phyloP scores from a whole-genome alignment of 2,329 filamentous ascomycete genomes.

The Truncatella angustata region DNA sequence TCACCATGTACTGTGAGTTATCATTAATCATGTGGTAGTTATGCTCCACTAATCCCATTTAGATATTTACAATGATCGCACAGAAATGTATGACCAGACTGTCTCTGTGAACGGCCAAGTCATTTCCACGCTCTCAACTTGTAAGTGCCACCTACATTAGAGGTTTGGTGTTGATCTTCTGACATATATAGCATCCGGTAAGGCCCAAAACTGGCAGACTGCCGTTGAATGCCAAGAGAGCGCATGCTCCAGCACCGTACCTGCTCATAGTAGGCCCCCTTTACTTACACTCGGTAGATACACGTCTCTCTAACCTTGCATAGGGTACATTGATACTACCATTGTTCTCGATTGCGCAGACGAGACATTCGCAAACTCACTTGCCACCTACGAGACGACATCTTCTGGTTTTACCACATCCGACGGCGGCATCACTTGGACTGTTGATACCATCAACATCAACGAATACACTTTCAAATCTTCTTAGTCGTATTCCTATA shows the following conservation, averaged over 20 bases:
- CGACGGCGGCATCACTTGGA: neutral
- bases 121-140: neutral
- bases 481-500: too few relatives aligned
- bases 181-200: too few relatives aligned
- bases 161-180: too few relatives aligned
- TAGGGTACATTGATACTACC: neutral
- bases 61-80: neutral
- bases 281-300: too few relatives aligned
- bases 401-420: neutral
- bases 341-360: neutral
- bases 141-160: too few relatives aligned
- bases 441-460: neutral
- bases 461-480: too few relatives aligned
- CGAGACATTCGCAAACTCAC: neutral
- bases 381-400: neutral
- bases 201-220: neutral
- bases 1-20: neutral
- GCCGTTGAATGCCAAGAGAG: neutral
- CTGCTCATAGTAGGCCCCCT: neutral
- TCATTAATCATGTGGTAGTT: too few relatives aligned
- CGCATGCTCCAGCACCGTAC: neutral
- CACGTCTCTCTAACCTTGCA: neutral
- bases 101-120: neutral
- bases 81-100: neutral
- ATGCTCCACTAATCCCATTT: too few relatives aligned